phyloP scores from a whole-genome alignment of 169 alveolate species.

The Plasmodium gonderi region DNA sequence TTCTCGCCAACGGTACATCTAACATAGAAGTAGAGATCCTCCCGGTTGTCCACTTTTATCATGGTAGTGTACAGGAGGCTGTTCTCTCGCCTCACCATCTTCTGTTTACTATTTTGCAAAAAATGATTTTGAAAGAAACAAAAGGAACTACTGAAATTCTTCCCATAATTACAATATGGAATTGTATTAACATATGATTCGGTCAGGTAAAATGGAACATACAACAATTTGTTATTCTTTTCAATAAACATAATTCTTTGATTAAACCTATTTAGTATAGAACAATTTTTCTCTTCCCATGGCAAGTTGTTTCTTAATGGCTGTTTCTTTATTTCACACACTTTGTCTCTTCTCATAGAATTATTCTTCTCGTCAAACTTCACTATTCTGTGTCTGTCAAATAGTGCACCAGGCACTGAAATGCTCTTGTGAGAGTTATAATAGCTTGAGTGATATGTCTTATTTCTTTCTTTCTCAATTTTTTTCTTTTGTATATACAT shows the following conservation, averaged over 20 bases:
- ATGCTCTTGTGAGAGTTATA: too few relatives aligned
- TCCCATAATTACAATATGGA: background rate
- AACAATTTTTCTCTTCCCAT: background rate
- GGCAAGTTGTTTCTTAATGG: background rate
- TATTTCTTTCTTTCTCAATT: background rate
- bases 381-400: too few relatives aligned
- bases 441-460: background rate
- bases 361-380: too few relatives aligned
- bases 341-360: too few relatives aligned
- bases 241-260: conserved; percentile 32
- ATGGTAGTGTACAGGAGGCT: conserved; percentile 23
- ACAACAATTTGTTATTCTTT: conserved; percentile 55
- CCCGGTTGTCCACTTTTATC: background rate
- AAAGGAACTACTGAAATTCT: conserved; percentile 23
- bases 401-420: too few relatives aligned
- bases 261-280: conserved; percentile 20
- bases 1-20: background rate
- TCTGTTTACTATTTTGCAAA: conserved; percentile 26
- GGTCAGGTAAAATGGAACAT: conserved; percentile 47
- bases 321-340: background rate
- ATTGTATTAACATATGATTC: conserved; percentile 14
- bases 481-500: background rate
- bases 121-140: conserved; percentile 55
- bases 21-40: background rate
- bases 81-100: conserved; percentile 34